Evolutionary conservation across 495 filamentous ascomycete species (phyloP).

Genomic region (Penicillium atrosanguineum): DNA sequence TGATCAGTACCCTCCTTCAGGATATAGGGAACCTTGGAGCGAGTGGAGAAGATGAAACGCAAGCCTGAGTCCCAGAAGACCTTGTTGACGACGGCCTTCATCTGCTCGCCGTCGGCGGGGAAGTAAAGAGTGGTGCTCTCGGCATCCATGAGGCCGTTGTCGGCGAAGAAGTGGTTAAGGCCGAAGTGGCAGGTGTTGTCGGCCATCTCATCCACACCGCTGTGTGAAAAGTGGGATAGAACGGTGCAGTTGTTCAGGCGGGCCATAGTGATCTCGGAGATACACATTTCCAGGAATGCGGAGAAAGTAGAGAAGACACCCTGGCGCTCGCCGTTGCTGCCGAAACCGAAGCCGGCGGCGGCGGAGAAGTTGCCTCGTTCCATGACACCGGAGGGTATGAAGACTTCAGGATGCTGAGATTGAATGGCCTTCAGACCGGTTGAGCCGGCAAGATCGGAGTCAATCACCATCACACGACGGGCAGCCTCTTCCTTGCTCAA

Average conservation of each 20-base stretch:
- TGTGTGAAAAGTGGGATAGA: constrained; percentile 41
- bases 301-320: constrained; percentile 44
- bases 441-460: constrained; percentile 41
- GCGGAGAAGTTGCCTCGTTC: constrained; percentile 43
- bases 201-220: constrained; percentile 42
- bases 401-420: constrained; percentile 34
- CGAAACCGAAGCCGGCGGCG: constrained; percentile 40
- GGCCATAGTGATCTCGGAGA: constrained; percentile 44
- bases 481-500: constrained; percentile 38
- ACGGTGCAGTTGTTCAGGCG: constrained; percentile 40
- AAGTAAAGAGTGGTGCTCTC: constrained; percentile 34
- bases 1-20: constrained; percentile 36
- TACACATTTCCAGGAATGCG: constrained; percentile 41
- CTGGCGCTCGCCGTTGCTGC: constrained; percentile 37
- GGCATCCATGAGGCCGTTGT: constrained; percentile 39
- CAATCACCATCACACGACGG: constrained; percentile 43
- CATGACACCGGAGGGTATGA: constrained; percentile 38
- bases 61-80: constrained; percentile 38
- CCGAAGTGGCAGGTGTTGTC: constrained; percentile 46
- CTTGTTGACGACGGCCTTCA: constrained; percentile 39
- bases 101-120: constrained; percentile 43
- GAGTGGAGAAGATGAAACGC: constrained; percentile 43
- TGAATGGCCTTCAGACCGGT: constrained; percentile 40
- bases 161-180: constrained; percentile 42
- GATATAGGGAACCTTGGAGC: constrained; percentile 42